phyloP scores from a whole-genome alignment of 2,329 filamentous ascomycete species.

The Trichophyton equinum region DNA sequence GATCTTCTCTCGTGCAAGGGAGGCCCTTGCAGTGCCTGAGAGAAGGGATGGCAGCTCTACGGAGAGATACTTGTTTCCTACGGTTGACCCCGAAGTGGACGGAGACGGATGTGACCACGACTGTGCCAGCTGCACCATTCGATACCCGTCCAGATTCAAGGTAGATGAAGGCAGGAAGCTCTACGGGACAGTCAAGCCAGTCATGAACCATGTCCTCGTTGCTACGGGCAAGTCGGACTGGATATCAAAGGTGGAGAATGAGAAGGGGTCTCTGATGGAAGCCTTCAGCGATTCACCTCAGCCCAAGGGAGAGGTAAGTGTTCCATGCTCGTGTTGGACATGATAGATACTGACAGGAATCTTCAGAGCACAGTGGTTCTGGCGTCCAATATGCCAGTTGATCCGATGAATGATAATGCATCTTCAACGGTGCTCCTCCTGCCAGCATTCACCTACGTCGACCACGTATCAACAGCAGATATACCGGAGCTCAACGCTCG shows the following conservation, averaged over 20 bases:
- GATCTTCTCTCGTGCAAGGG: conserved; percentile 1
- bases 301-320: not conserved
- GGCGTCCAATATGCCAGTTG: conserved; percentile 81
- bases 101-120: conserved; percentile 82
- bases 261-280: conserved; percentile 74
- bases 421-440: conserved; percentile 59
- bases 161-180: conserved; percentile 66
- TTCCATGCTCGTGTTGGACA: not conserved
- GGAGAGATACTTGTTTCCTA: conserved; percentile 50
- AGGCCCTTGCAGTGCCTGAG: not conserved
- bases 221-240: conserved; percentile 92
- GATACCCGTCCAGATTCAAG: conserved; percentile 60
- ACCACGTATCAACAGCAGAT: conserved; percentile 64
- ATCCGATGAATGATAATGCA: conserved; percentile 46
- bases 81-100: conserved; percentile 60
- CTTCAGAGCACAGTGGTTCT: conserved; percentile 71
- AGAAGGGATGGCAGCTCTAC: not conserved
- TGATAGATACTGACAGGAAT: not conserved
- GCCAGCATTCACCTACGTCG: conserved; percentile 71
- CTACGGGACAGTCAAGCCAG: conserved; percentile 75
- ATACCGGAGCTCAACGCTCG: conserved; percentile 58
- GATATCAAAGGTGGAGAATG: conserved; percentile 76
- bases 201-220: conserved; percentile 78
- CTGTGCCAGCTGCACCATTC: conserved; percentile 66
- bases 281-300: conserved; percentile 43